These are phyloP conservation scores for Trichoderma sp. DNA, from an alignment of 2,329 filamentous ascomycete species.

Conservation along the genomic window DNA sequence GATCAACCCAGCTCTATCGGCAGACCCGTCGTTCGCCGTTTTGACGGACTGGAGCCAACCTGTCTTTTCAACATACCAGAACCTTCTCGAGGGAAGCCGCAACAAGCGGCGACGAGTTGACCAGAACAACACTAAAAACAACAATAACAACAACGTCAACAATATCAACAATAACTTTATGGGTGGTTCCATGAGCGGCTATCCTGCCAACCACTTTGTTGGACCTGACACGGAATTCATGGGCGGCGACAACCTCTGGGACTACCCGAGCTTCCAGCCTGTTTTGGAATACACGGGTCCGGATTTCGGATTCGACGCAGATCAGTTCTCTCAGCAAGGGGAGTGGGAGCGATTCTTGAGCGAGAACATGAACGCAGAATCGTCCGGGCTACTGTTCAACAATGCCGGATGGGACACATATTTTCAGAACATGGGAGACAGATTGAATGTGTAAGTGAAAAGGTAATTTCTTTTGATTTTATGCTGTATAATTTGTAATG, in stretches of 20 bases:
- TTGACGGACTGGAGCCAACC: constrained; percentile 11
- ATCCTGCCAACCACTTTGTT: constrained; percentile 11
- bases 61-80: constrained; percentile 14
- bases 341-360: constrained; percentile 10
- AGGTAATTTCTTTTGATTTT: background rate
- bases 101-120: constrained; percentile 3
- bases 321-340: constrained; percentile 10
- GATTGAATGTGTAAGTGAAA: constrained; percentile 9
- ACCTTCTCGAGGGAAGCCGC: constrained; percentile 10
- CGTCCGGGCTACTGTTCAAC: constrained; percentile 4
- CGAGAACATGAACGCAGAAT: constrained; percentile 14
- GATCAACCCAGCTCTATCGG: constrained; percentile 2
- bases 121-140: background rate
- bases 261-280: constrained; percentile 14
- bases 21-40: background rate
- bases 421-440: constrained; percentile 8
- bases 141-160: background rate
- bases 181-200: background rate
- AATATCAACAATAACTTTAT: background rate
- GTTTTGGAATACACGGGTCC: constrained; percentile 12
- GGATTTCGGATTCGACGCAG: constrained; percentile 14
- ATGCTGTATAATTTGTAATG: background rate
- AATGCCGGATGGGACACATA: constrained; percentile 10
- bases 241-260: constrained; percentile 4
- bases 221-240: constrained; percentile 5